Base-by-base conservation (phyloP, 371 early-diverging fungal genomes). In the Catenaria anguillulae region DNA sequence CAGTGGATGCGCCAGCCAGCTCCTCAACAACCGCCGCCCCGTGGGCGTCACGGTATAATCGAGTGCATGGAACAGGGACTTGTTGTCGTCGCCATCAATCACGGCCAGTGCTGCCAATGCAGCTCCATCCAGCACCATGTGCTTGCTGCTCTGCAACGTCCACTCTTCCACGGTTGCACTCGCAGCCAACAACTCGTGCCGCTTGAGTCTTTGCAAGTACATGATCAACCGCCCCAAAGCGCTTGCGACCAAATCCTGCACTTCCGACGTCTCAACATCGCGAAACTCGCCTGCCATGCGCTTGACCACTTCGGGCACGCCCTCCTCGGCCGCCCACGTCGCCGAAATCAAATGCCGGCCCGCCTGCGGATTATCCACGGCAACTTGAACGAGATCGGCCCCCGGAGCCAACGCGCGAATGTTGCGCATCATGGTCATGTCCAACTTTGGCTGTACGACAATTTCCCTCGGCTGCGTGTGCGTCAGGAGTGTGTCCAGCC, bases 1-100 rank as follows among this genome's bases (percentile, higher is more conserved):
- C 33, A 97, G 72, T 4, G 99, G 99, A 69, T 97, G 92, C 65
- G 96, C 93, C 4, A 93, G 63, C 97, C 98, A 98, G 37, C 82
- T 80, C 33, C 80, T 75, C 66, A 96, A 85, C 42, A 87, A 67
- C 0, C 93, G 86, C 62, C 90, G 88, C 10, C 70, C 98, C 71
- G 89, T 89, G 3, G 95, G 86, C 10, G 95, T 90, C 12, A 79
- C 72, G 60, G 90, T 88, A 60, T 87, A 87, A 67, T 92, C 87
- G 10, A 99, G 69, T 31, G 93, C 72, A 55, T 87, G 75, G 67
- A 93, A 86, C 4, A 99, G 79, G 13, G 59, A n/a, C n/a, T n/a
- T n/a, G n/a, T n/a, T 4, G 29, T 29, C 42, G 0, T 94, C 92
- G 13, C 97, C 95, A 34, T 82, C 70, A 61, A 99, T 90, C 29